Percentiles rank a stretch among this genome's conserved stretches.
Conservation (phyloP, 225 moss, liverwort and hornwort species). For the Anthoceros angustus region DNA sequence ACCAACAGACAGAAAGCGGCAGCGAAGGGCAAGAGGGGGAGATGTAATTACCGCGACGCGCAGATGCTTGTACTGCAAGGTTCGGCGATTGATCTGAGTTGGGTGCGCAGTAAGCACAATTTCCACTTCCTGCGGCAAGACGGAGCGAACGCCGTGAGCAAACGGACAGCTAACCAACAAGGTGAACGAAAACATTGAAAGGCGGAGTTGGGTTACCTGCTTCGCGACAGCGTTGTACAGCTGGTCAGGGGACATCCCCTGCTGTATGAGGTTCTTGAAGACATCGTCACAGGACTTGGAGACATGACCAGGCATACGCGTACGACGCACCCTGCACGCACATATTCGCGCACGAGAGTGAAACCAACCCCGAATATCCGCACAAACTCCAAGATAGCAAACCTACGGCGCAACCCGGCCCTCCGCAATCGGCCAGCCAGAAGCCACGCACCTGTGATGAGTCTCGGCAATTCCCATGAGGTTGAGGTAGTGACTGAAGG, state of each 20-base stretch:
- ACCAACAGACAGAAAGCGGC: neutral
- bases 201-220: conserved; percentile 21
- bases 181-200: neutral
- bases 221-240: conserved; percentile 59
- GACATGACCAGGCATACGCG: conserved; percentile 54
- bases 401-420: neutral
- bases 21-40: neutral
- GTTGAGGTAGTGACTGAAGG: conserved; percentile 76
- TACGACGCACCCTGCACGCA: conserved; percentile 42
- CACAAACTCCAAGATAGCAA: neutral
- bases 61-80: conserved; percentile 65
- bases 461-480: conserved; percentile 91
- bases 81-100: conserved; percentile 69
- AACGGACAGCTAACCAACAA: neutral
- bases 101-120: conserved; percentile 81
- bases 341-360: neutral
- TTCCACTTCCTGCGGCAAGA: conserved; percentile 35
- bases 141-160: neutral
- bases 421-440: neutral
- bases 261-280: conserved; percentile 56
- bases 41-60: conserved; percentile 36
- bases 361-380: neutral
- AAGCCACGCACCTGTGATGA: conserved; percentile 37
- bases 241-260: conserved; percentile 59
- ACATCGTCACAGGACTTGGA: conserved; percentile 88